Base-by-base conservation (phyloP, 768 basidiomycete species). In the Mycena olivaceomarginata region DNA sequence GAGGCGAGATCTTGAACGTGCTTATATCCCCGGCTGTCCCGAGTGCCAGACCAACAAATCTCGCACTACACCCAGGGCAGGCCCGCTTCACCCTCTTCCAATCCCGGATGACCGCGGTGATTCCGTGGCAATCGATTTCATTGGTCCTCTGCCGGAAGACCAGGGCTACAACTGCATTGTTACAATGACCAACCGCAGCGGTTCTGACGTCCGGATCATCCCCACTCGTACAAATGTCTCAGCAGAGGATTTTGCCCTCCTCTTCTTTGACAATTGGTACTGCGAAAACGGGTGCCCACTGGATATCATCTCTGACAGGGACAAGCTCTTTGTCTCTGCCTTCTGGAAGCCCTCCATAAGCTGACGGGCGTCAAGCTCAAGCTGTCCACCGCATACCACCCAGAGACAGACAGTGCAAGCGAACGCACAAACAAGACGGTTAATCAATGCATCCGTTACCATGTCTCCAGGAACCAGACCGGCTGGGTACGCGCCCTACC, bases 11-110 rank as follows among this genome's bases (percentile, higher is more conserved):
- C 78, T 88, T 0, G 84, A 84, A 65, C 11, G 63, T 0, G 53
- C 77, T 5, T 89, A 89, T 68, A 79, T 90, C 5, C 84, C 83
- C 0, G 71, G 78, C 0, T 86, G 87, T 63, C 22, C 64, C 0
- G 80, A 83, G 0, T 90, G 89, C 60, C 85, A 87, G 46, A 67
- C 81, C 0, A 86, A 89, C 79, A 90, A 90, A 76, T 75, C 79
- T 0, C 41, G 51, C 0, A 87, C 85, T 0, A 67, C 80, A 0
- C 76, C 75, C 9, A 78, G 77, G 1, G 43, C 79, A 20, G 87
- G 88, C 16, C 84, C 0, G n/a, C 79, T 85, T 56, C 73, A 83
- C 62, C 80, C 84, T 2, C 65, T 81, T 31, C n/a, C 81, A 40
- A 5, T 89, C 77, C 80, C 85, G 69, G 78, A 80, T 79, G 0